phyloP scores from a whole-genome alignment of 108 stramenopile genomes.

The Skeletonema potamos region DNA sequence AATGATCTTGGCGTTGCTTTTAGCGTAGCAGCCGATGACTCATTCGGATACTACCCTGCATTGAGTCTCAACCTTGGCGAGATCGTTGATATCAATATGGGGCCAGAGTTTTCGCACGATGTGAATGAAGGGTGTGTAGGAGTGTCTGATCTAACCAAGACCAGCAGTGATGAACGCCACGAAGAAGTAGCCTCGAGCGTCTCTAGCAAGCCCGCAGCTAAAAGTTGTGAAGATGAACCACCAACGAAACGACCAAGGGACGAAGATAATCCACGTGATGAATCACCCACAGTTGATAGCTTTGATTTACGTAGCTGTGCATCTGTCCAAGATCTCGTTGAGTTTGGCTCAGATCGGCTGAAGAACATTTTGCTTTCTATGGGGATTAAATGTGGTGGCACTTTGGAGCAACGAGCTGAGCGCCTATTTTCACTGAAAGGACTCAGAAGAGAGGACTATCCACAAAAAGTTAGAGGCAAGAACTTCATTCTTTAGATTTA shows the following conservation, averaged over 20 bases:
- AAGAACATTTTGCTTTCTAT: constrained; percentile 83
- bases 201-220: neutral
- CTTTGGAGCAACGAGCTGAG: constrained; percentile 79
- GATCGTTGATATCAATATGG: constrained; percentile 62
- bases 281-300: constrained; percentile 3
- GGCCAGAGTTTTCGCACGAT: constrained; percentile 23
- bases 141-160: constrained; percentile 37
- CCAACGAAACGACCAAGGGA: constrained; percentile 20
- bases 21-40: constrained; percentile 6
- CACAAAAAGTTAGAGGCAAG: constrained; percentile 68
- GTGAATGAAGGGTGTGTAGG: constrained; percentile 29
- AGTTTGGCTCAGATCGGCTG: constrained; percentile 85
- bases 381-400: constrained; percentile 90
- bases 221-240: neutral
- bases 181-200: neutral
- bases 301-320: constrained; percentile 58
- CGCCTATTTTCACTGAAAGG: constrained; percentile 91
- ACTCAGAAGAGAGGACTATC: constrained; percentile 66
- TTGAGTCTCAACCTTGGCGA: constrained; percentile 74
- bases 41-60: constrained; percentile 59
- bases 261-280: constrained; percentile 13
- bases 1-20: constrained; percentile 66
- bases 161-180: constrained; percentile 15
- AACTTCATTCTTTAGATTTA: constrained; percentile 45
- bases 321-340: constrained; percentile 57